phyloP scores from a whole-genome alignment of 345 rosid genomes.

The Salix viminalis region DNA sequence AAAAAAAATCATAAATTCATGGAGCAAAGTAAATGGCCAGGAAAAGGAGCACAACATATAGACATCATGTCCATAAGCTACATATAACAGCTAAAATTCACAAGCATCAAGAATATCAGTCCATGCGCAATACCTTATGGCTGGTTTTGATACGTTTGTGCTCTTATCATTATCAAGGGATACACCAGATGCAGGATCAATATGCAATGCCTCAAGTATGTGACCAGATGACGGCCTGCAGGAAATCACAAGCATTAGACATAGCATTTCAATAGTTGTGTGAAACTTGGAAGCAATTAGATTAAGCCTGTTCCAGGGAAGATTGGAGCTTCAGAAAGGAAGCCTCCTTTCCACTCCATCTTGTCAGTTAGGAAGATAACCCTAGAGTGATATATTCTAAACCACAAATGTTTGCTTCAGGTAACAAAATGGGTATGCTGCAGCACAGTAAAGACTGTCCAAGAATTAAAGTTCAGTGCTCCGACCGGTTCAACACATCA shows the following conservation, averaged over 20 bases:
- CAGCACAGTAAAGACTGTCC: conserved; percentile 68
- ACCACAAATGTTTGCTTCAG: conserved; percentile 49
- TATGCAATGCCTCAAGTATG: conserved; percentile 94
- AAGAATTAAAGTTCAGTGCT: conserved; percentile 95
- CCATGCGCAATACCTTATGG: conserved; percentile 43
- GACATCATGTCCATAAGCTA: not conserved
- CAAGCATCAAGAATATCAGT: conserved; percentile 2
- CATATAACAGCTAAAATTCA: not conserved
- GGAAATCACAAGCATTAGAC: conserved; percentile 44
- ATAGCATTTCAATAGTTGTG: conserved; percentile 18
- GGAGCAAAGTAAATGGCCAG: not conserved
- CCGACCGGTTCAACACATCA: conserved; percentile 86
- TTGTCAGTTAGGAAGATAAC: conserved; percentile 46
- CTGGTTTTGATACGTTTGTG: conserved; percentile 44
- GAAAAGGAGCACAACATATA: not conserved
- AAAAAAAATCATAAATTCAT: not conserved
- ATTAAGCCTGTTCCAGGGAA: conserved; percentile 28
- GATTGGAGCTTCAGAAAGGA: conserved; percentile 47
- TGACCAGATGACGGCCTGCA: conserved; percentile 83
- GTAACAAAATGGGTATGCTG: conserved; percentile 70
- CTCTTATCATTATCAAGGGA: conserved; percentile 73
- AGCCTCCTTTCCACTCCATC: conserved; percentile 55
- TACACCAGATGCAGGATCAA: conserved; percentile 95
- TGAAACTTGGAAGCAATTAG: conserved; percentile 20
- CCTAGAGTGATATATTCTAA: conserved; percentile 47